phyloP scores from a whole-genome alignment of 139 green algal genomes.

The Chlorella sp. region DNA sequence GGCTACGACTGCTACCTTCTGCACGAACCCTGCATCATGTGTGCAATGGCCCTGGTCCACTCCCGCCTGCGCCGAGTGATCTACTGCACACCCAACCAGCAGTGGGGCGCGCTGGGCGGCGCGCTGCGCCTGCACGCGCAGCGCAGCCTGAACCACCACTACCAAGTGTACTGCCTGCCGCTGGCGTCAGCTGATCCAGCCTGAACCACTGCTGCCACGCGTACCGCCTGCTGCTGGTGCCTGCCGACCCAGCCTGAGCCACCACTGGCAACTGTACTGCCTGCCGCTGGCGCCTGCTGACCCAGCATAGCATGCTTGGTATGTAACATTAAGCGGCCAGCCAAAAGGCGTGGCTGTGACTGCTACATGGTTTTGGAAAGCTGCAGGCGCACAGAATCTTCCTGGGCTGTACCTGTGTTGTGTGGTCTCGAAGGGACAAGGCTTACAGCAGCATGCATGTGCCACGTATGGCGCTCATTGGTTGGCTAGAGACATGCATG shows the following conservation, averaged over 20 bases:
- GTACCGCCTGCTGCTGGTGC: slow-evolving; percentile 66
- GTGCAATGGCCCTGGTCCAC: slow-evolving; percentile 94
- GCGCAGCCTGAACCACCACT: slow-evolving; percentile 88
- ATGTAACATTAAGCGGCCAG: no score
- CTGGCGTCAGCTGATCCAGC: no score
- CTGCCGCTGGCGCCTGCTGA: slow-evolving; percentile 36
- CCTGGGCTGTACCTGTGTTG: neutral
- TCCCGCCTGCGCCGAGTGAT: slow-evolving; percentile 80
- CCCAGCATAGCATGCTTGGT: no score
- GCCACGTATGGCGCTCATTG: no score
- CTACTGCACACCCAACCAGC: slow-evolving; percentile 56
- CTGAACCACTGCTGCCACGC: slow-evolving; percentile 90
- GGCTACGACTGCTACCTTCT: slow-evolving; percentile 90
- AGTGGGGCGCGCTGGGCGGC: slow-evolving; percentile 64
- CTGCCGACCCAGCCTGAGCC: slow-evolving; percentile 88
- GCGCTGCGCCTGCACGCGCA: slow-evolving; percentile 68
- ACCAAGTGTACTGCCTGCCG: slow-evolving; percentile 74
- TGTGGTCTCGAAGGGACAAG: no score
- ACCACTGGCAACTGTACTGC: slow-evolving; percentile 82
- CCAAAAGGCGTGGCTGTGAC: no score
- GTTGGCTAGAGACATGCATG: no score
- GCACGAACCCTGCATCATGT: slow-evolving; percentile 95
- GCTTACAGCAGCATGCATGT: no score
- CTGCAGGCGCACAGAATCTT: neutral
- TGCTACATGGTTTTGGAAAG: no score